A percentile compares a stretch with the other conserved stretches of the same genome.
phyloP scores from a whole-genome alignment of 306 rosid species.

The Clitoria ternatea region DNA sequence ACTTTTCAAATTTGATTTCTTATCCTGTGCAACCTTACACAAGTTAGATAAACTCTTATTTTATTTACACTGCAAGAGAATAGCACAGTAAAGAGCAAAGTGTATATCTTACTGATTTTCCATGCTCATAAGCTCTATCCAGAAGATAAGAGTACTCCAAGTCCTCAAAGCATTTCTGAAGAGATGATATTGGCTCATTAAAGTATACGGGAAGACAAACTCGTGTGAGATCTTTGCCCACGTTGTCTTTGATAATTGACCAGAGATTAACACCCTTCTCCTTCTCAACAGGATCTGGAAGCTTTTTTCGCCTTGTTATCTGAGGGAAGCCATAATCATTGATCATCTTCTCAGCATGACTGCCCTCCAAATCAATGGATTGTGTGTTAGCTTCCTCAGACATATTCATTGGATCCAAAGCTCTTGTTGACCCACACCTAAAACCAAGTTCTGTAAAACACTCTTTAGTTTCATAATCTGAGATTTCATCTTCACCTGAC shows the following conservation, averaged over 20 bases:
- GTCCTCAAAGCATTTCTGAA: constrained; percentile 95
- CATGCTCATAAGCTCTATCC: constrained; percentile 79
- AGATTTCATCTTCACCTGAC: constrained; percentile 79
- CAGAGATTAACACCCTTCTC: constrained; percentile 97
- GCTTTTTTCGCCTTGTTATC: constrained; percentile 69
- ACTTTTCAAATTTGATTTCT: no score
- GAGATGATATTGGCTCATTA: constrained; percentile 95
- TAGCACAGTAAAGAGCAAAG: not conserved
- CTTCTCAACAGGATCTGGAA: constrained; percentile 90
- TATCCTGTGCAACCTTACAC: no score
- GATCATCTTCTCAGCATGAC: constrained; percentile 30
- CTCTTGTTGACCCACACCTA: constrained; percentile 40
- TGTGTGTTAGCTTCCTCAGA: constrained; percentile 29
- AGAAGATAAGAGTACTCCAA: constrained; percentile 88
- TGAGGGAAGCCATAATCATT: constrained; percentile 33
- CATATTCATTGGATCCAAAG: constrained; percentile 35
- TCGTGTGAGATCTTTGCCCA: constrained; percentile 92
- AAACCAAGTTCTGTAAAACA: constrained; percentile 56
- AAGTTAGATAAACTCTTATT: no score
- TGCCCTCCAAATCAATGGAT: constrained; percentile 37
- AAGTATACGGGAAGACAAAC: constrained; percentile 98
- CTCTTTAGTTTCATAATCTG: constrained; percentile 67
- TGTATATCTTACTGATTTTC: constrained; percentile 63
- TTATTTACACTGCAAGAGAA: not conserved
- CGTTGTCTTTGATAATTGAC: constrained; percentile 97